A percentile compares a stretch with the other conserved stretches of the same genome.
Evolutionary conservation across 108 stramenopile species (phyloP).

Genomic region (Asterionellopsis glacialis): DNA sequence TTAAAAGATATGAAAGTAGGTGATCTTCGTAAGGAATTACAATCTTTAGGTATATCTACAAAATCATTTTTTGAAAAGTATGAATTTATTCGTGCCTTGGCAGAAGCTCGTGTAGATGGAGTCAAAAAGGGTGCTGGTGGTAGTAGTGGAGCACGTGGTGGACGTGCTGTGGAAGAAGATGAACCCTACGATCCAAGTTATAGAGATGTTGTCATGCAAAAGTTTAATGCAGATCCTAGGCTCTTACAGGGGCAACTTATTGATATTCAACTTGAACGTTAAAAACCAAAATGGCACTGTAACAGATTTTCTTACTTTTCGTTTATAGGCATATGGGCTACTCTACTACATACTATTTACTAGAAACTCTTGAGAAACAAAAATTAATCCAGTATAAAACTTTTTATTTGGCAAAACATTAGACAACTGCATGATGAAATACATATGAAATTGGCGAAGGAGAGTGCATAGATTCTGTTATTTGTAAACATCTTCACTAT

Average conservation of each 20-base stretch:
- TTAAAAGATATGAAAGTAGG: slow-evolving; percentile 55
- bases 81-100: slow-evolving; percentile 74
- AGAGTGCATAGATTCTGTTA: too few species aligned
- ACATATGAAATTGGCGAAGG: too few species aligned
- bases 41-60: slow-evolving; percentile 63
- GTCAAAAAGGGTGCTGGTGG: slow-evolving; percentile 11
- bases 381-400: too few species aligned
- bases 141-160: background rate
- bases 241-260: slow-evolving; percentile 31
- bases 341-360: too few species aligned
- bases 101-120: slow-evolving; percentile 65
- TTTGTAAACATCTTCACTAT: too few species aligned
- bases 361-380: too few species aligned
- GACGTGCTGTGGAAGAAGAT: slow-evolving; percentile 7
- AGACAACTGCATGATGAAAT: too few species aligned
- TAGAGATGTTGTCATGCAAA: slow-evolving; percentile 57
- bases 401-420: too few species aligned
- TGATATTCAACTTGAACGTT: slow-evolving; percentile 26
- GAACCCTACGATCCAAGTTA: slow-evolving; percentile 65
- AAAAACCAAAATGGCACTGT: too few species aligned
- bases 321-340: too few species aligned
- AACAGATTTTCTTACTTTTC: too few species aligned
- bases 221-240: slow-evolving; percentile 24
- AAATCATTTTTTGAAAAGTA: slow-evolving; percentile 73
- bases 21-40: slow-evolving; percentile 63